Evolutionary conservation across 768 basidiomycete genomes (phyloP), one percentile per base, ranked within the genome.

Genomic region (Lyophyllum shimeji): DNA sequence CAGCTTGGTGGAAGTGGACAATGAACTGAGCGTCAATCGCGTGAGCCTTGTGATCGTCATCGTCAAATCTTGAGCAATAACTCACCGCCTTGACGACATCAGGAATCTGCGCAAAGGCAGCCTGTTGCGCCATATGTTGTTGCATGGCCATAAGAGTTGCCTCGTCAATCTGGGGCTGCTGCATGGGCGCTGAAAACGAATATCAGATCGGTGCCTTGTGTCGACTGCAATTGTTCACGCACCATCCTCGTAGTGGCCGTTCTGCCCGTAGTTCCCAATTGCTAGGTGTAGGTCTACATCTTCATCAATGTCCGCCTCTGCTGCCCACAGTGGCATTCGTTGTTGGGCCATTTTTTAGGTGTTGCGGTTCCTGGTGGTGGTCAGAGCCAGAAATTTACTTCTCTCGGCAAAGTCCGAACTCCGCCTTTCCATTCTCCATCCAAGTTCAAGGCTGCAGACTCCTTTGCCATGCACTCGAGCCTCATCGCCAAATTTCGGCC

Each of bases 1-100:
- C 91, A 20, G 95, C 90, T 80, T 96, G 85, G 67, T 96, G 91
- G 71, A 98, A 97, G 64, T 93, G 91, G 6, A 96, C 85, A 66
- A 98, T 89, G 76, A 98, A 98, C 91, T 96, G 49, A 27, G 12
- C 47, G 44, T 29, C 50, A 59, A 45, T 44, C 45, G 24, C n/a
- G 50, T 44, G 18, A 47, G 46, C 56, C 50, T 39, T 24, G 42
- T 9, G 7, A 29, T 33, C 31, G 37, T 18, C 34, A 45, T 49
- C 52, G 31, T 46, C 44, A 49, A n/a, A 56, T 25, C 24, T 50
- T 43, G 55, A 44, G 53, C 29, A 50, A 44, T 20, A 45, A 80
- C 82, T 70, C 66, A 92, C 93, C 59, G 85, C 85, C 77, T 94
- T 95, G 53, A 95, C 95, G 44, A 86, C 86, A 70, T 94, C 93